Evolutionary conservation across 495 filamentous ascomycete genomes (phyloP).

Genomic region (Viridothelium virens): DNA sequence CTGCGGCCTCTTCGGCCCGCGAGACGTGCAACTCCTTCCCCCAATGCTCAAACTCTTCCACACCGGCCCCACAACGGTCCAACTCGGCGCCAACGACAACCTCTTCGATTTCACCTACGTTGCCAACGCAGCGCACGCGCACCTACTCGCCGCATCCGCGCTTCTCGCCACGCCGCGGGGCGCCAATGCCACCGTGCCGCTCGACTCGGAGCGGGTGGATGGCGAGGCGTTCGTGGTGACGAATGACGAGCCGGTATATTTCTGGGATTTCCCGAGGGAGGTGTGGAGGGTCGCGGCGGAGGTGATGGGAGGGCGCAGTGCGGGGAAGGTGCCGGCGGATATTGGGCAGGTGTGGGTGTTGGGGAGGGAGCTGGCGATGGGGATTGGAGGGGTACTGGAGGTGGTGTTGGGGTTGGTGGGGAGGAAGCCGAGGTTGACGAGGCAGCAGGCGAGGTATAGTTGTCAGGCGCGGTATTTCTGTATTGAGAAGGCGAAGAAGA

Average conservation of each 20-base stretch:
- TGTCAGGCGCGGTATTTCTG: constrained; percentile 83
- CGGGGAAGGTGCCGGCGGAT: constrained; percentile 15
- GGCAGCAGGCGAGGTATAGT: constrained; percentile 63
- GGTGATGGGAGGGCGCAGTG: constrained; percentile 23
- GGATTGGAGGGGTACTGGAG: constrained; percentile 64
- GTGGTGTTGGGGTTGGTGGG: constrained; percentile 55
- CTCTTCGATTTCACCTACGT: constrained; percentile 81
- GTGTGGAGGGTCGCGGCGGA: constrained; percentile 52
- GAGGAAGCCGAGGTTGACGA: constrained; percentile 68
- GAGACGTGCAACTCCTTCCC: constrained; percentile 53
- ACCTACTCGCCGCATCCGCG: constrained; percentile 63
- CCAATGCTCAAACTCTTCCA: constrained; percentile 58
- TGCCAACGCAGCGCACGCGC: constrained; percentile 66
- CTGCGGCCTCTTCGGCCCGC: constrained; percentile 26
- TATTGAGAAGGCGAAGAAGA: constrained; percentile 71
- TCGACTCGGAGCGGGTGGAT: constrained; percentile 62
- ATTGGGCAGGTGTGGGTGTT: constrained; percentile 56
- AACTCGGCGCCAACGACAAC: constrained; percentile 84
- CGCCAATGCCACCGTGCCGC: constrained; percentile 20
- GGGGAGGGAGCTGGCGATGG: constrained; percentile 52
- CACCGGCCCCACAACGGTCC: constrained; percentile 62
- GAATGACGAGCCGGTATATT: constrained; percentile 84
- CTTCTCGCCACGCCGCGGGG: constrained; percentile 53
- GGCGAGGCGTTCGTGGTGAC: constrained; percentile 95
- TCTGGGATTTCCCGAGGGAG: constrained; percentile 84